These are phyloP conservation scores for Aquilaria malaccensis DNA, from an alignment of 345 rosid species.

Conservation along the genomic window DNA sequence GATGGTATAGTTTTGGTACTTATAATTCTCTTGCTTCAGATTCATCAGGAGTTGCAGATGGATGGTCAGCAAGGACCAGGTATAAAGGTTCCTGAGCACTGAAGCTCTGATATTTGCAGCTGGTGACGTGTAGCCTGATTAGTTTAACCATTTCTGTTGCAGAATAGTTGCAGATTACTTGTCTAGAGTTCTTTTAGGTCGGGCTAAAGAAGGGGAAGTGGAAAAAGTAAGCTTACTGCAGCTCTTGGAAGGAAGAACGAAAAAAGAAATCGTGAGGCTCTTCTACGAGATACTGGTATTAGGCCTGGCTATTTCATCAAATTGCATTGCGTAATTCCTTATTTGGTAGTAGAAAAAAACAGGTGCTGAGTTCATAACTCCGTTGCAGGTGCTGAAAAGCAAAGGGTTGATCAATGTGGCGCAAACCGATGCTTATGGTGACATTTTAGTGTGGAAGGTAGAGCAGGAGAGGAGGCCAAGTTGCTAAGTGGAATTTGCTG, in stretches of 20 bases:
- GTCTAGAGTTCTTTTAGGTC: constrained; percentile 31
- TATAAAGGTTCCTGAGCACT: neutral
- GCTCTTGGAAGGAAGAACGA: constrained; percentile 46
- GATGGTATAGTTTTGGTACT: neutral
- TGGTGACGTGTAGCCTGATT: constrained; percentile 6
- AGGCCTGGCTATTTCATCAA: no score
- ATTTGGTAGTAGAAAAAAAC: no score
- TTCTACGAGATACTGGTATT: constrained; percentile 88
- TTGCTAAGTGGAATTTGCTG: no score
- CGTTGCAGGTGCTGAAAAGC: constrained; percentile 60
- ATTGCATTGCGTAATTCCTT: no score
- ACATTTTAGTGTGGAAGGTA: constrained; percentile 39
- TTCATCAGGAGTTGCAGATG: constrained; percentile 40
- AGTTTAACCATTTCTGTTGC: constrained; percentile 11
- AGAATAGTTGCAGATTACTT: constrained; percentile 51
- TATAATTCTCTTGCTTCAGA: constrained; percentile 11
- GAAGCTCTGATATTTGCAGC: neutral
- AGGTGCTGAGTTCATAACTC: neutral
- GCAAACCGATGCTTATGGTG: constrained; percentile 51
- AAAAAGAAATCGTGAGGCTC: constrained; percentile 54
- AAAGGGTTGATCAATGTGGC: constrained; percentile 49
- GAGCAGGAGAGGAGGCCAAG: neutral
- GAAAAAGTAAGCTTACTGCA: constrained; percentile 44
- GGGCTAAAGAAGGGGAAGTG: constrained; percentile 29
- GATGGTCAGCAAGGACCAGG: constrained; percentile 60